phyloP scores from a whole-genome alignment of 2,329 filamentous ascomycete genomes.

The Plectosphaerella cucumerina region DNA sequence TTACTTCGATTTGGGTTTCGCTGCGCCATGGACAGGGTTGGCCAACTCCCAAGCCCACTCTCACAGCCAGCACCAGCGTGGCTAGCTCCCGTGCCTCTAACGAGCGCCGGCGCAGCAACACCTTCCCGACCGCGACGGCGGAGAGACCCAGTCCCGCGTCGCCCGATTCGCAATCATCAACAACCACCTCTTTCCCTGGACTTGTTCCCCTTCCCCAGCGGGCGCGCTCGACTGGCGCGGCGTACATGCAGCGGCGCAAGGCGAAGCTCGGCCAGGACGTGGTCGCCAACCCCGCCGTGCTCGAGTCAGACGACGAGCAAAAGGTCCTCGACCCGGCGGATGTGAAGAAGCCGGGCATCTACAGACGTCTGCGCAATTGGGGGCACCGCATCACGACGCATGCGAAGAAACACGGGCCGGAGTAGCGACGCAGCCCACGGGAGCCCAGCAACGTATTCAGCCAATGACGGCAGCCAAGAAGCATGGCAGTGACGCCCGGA shows the following conservation, averaged over 20 bases:
- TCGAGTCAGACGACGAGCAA: conserved; percentile 5
- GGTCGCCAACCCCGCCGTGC: conserved; percentile 1
- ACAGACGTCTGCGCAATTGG: conserved; percentile 9
- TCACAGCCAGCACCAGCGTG: neutral
- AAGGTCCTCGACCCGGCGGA: neutral
- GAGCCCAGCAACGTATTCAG: no score
- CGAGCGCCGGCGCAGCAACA: conserved; percentile 7
- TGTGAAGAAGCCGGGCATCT: conserved; percentile 6
- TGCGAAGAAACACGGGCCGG: neutral
- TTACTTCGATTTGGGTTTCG: conserved; percentile 19
- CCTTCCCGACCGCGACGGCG: conserved; percentile 5
- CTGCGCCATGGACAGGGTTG: conserved; percentile 14
- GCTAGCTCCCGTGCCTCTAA: conserved; percentile 2
- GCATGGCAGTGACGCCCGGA: no score
- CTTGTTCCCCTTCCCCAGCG: conserved; percentile 7
- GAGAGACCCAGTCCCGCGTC: neutral
- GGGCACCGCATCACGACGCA: conserved; percentile 8
- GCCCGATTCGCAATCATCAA: neutral
- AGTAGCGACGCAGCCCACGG: no score
- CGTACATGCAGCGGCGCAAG: conserved; percentile 17
- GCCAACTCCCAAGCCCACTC: conserved; percentile 6
- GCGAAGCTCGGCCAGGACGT: conserved; percentile 8
- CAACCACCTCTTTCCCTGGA: no score
- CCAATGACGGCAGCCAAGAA: no score
- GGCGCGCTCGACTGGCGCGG: conserved; percentile 17